phyloP scores from a whole-genome alignment of 768 basidiomycete species.

The Rhodotorula diobovata region DNA sequence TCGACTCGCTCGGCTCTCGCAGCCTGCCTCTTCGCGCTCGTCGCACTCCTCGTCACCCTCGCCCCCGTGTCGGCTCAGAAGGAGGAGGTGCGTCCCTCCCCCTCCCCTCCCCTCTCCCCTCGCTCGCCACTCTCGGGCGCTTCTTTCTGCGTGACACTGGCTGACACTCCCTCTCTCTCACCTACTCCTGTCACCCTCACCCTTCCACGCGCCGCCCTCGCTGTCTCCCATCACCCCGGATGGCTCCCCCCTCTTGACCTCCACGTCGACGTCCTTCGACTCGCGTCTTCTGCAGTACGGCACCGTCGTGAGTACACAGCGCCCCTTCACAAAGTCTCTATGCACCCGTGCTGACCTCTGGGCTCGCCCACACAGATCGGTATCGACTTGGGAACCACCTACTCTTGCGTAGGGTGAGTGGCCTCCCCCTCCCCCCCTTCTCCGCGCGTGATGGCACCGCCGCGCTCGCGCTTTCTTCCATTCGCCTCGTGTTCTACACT shows the following conservation, averaged over 20 bases:
- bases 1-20: constrained; percentile 9
- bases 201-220: not conserved
- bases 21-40: constrained; percentile 22
- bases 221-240: not conserved
- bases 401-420: constrained; percentile 94
- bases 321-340: too few relatives aligned
- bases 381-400: constrained; percentile 54
- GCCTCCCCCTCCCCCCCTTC: constrained; percentile 35
- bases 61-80: constrained; percentile 27
- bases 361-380: constrained; percentile 14
- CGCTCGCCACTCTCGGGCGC: not conserved
- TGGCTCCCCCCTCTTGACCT: not conserved
- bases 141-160: too few relatives aligned
- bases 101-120: not conserved
- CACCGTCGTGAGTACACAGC: constrained; percentile 18
- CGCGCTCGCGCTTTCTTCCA: not conserved
- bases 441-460: not conserved
- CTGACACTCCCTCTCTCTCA: not conserved
- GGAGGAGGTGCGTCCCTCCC: constrained; percentile 27
- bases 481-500: too few relatives aligned
- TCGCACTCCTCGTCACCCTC: constrained; percentile 28
- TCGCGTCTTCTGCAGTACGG: constrained; percentile 20
- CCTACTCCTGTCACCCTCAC: not conserved
- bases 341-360: not conserved
- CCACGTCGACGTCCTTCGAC: constrained; percentile 8